A percentile compares a stretch with the other conserved stretches of the same genome.
These are phyloP conservation scores for Trypanosoma brucei DNA, from an alignment of 208 protist genomes.

Conservation along the genomic window DNA sequence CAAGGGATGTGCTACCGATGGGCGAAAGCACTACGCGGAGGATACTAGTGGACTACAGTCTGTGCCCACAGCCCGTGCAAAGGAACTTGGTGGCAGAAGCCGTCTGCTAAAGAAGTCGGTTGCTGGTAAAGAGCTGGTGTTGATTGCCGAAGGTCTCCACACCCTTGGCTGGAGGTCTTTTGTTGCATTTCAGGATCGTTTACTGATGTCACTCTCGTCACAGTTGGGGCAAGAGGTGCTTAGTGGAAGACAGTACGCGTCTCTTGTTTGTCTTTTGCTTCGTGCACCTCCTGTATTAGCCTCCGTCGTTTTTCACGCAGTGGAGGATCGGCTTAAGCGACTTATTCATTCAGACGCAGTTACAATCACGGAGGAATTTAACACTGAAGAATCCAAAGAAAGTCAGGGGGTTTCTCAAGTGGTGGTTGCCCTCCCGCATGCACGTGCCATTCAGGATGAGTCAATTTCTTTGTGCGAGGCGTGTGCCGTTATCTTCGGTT, in stretches of 20 bases:
- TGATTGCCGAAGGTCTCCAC: constrained; percentile 25
- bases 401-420: background rate
- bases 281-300: constrained; percentile 19
- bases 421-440: constrained; percentile 15
- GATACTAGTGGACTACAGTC: background rate
- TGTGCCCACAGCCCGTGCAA: constrained; percentile 12
- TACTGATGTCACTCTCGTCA: constrained; percentile 10
- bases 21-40: background rate
- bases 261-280: constrained; percentile 17
- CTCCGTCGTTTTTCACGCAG: constrained; percentile 19
- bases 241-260: constrained; percentile 12
- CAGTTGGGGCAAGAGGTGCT: constrained; percentile 17
- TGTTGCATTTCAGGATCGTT: constrained; percentile 23
- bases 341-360: constrained; percentile 21
- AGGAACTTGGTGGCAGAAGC: constrained; percentile 23
- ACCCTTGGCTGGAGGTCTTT: constrained; percentile 22
- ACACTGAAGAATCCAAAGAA: background rate
- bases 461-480: constrained; percentile 17
- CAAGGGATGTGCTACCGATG: background rate
- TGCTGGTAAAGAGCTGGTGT: constrained; percentile 16
- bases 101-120: constrained; percentile 18
- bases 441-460: constrained; percentile 10
- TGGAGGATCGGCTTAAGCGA: constrained; percentile 24
- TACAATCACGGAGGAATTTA: background rate
- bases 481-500: constrained; percentile 22